Percentiles rank a stretch among this genome's conserved stretches.
Evolutionary conservation across 2,329 filamentous ascomycete species (phyloP).

Genomic region (Seiridium cupressi): DNA sequence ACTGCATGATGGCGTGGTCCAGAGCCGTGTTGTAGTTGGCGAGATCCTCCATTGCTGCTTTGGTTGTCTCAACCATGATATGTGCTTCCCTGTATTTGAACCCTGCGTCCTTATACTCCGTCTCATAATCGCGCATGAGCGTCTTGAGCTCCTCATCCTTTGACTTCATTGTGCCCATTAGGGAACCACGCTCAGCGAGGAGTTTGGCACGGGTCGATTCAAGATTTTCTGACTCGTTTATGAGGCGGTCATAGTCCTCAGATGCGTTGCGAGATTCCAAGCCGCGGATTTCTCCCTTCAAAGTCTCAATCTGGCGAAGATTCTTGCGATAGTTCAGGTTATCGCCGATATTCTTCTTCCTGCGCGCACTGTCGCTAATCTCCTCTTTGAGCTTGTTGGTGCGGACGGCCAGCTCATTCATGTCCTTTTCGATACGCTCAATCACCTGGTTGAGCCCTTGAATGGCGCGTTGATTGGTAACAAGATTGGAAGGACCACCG

Average conservation of each 20-base stretch:
- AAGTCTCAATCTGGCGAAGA: slow-evolving; percentile 62
- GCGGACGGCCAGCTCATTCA: slow-evolving; percentile 62
- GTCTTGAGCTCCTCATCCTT: slow-evolving; percentile 79
- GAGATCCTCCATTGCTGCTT: slow-evolving; percentile 88
- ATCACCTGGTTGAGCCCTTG: slow-evolving; percentile 66
- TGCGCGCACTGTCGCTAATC: slow-evolving; percentile 75
- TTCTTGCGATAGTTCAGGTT: slow-evolving; percentile 85
- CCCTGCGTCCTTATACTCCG: slow-evolving; percentile 82
- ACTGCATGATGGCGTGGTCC: slow-evolving; percentile 97
- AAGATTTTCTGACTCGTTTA: slow-evolving; percentile 64
- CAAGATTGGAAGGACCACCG: slow-evolving; percentile 71
- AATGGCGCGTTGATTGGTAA: slow-evolving; percentile 68
- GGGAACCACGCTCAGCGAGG: slow-evolving; percentile 68
- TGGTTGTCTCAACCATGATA: slow-evolving; percentile 87
- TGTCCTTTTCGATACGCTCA: slow-evolving; percentile 63
- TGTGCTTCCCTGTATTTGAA: slow-evolving; percentile 81
- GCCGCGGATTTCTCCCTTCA: slow-evolving; percentile 68
- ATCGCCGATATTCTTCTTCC: slow-evolving; percentile 82
- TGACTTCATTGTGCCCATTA: slow-evolving; percentile 76
- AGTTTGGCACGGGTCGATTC: slow-evolving; percentile 68
- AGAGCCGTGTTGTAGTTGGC: slow-evolving; percentile 79
- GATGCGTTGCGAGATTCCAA: slow-evolving; percentile 78
- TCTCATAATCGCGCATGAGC: slow-evolving; percentile 76
- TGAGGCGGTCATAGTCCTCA: slow-evolving; percentile 75
- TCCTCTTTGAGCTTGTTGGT: slow-evolving; percentile 78